phyloP scores from a whole-genome alignment of 1,284 basidiomycete genomes.

The Cryptococcus sp. region DNA sequence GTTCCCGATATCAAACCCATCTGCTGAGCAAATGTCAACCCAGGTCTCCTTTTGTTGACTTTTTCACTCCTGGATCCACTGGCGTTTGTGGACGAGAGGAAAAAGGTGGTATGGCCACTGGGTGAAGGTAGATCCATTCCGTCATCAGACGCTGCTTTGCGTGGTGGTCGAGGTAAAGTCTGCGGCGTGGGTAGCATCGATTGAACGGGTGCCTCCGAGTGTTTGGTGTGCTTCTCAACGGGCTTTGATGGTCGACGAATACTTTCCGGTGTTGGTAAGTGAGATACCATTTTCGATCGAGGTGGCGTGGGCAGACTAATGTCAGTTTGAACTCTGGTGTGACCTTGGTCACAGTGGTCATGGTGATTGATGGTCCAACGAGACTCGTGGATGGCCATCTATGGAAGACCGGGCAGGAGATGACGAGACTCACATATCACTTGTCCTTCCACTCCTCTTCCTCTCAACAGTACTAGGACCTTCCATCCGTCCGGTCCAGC shows the following conservation, averaged over 20 bases:
- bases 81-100: conserved; percentile 20
- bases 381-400: too few species aligned
- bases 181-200: conserved; percentile 55
- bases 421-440: too few species aligned
- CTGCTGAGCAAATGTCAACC: conserved; percentile 41
- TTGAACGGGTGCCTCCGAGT: conserved; percentile 44
- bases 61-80: conserved; percentile 8
- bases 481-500: conserved; percentile 30
- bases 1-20: conserved; percentile 31
- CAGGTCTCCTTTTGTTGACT: conserved; percentile 28
- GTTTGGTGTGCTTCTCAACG: conserved; percentile 1
- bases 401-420: too few species aligned
- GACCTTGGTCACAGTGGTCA: too few species aligned
- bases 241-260: conserved; percentile 23
- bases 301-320: conserved; percentile 26
- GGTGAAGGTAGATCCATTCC: conserved; percentile 20
- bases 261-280: conserved; percentile 40
- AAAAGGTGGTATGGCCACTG: conserved; percentile 36
- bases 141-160: background rate
- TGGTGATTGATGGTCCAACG: too few species aligned
- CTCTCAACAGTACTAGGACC: conserved; percentile 28
- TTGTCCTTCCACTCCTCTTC: conserved; percentile 27
- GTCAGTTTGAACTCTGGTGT: background rate
- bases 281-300: conserved; percentile 10
- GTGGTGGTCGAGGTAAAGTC: conserved; percentile 49